Base-by-base conservation (phyloP, 768 basidiomycete species). In the Rhodotorula taiwanensis region DNA sequence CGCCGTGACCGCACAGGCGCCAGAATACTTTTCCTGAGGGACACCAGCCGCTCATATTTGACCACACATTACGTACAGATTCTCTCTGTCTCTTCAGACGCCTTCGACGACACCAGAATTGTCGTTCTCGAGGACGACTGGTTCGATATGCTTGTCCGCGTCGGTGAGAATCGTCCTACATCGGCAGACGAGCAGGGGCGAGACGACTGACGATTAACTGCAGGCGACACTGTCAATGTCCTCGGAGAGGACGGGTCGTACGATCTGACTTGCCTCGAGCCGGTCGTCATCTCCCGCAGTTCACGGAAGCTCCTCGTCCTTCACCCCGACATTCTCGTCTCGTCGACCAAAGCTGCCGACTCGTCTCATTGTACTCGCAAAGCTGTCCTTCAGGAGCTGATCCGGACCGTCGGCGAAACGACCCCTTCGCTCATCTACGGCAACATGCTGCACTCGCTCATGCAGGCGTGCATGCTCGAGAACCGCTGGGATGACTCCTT, bases 291-390 rank as follows among this genome's bases (percentile, higher is more conserved):
- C 30, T 28, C 44, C 39, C 58, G 36, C 10, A 9, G 62, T 8
- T 51, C 44, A 14, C 1, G 30, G 31, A 33, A 43, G 31, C 62
- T 59, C 43, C 54, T 98, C 59, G 85, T 98, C 66, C 85, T 86
- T 52, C 91, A 98, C 72, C 94, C 94, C 9, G 94, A 99, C 76
- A 77, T 89, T 50, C 86, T 99, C 45, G 76, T 97, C 52, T 93
- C 95, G 4, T 86, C 91, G 30, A 95, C 94, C 1, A 83, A 88
- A 1, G 83, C 98, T 27, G 86, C 91, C 5, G 87, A 83, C 58
- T 84, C 91, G 0, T 80, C 87, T 2, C 83, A 86, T 70, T 99
- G 95, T 75, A 77, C 83, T 27, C 85, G 95, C 15, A 89, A 86
- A 75, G 89, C 94, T 0, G 79, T 98, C n/a, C 78, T 99, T 7